Base-by-base conservation (phyloP, 192 early-diverging fungal genomes). In the Backusella parvicylindrica region DNA sequence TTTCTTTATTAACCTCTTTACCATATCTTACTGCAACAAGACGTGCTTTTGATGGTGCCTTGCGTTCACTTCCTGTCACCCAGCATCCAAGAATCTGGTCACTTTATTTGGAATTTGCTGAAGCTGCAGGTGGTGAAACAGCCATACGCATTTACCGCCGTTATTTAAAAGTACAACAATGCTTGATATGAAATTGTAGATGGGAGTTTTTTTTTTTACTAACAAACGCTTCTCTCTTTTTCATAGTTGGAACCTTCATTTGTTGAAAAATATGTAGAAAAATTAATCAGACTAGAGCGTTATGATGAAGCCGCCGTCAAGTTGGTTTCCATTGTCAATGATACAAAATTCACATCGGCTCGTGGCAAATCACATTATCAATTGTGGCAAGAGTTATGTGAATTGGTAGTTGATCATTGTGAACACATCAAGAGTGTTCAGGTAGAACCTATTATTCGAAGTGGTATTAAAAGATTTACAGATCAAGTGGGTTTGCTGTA, bases 31-130 rank as follows among this genome's bases (percentile, higher is more conserved):
- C 92, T 6, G 77, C 73, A 64, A 89, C 90, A 16, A 87, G 98
- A 28, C 85, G 93, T n/a, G 90, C 88, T 1, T 99, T 98, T 81
- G 98, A 99, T 79, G 89, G 91, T 6, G 94, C 97, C 16, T 77
- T 99, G 64, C 85, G 93, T 32, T 87, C 97, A 2, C 84, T 99
- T 64, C 95, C 98, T 0, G 90, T 97, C 18, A 97, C 97, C 0
- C 97, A 99, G 79, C 97, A 99, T 64, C 83, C 78, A n/a, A 83
- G 90, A 26, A 85, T 99, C 18, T 99, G 98, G 98, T 86, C 86
- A 3, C 31, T 88, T 63, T 99, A 99, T 78, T 81, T 98, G 32
- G 76, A 84, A 72, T 97, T 96, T 83, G 94, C 94, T 12, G 81
- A 88, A 47, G 73, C 81, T 21, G 86, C 93, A 23, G 92, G 97